Evolutionary conservation across 345 rosid species (phyloP), one percentile per base, ranked within the genome.

Genomic region (Trapa bicornis): DNA sequence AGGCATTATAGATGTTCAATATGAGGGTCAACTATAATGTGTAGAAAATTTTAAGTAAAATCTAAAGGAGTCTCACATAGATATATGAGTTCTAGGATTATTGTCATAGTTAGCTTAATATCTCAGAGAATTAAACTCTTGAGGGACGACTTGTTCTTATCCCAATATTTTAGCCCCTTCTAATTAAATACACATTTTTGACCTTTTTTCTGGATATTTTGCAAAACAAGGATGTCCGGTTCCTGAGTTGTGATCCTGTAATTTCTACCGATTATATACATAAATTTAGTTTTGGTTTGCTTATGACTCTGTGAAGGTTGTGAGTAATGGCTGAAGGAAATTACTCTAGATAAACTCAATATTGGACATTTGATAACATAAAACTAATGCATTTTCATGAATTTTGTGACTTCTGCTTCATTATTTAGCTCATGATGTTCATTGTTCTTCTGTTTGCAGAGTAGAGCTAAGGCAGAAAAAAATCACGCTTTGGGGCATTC

Each of bases 381-480:
- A 54, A 54, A 17, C 16, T 17, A 1, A 22, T 17, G n/a, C 11
- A n/a, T 54, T 54, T 39, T 32, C 14, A 33, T 35, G 1, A n/a
- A 32, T 37, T 66, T 0, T 45, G 9, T 42, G 48, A 16, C 50
- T 35, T 53, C 29, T 48, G 32, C 69, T 50, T 37, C 69, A 48
- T 48, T 42, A 11, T 37, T 16, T 33, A 35, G 15, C 62, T 60
- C 38, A 43, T 60, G 38, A 35, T 32, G 54, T 12, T 39, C 33
- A 16, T 29, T 22, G 3, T 63, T 67, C 37, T 71, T 72, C 47
- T 70, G 65, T 77, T 45, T 69, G 65, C 87, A 94, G 99, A 94
- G 91, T 75, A 94, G 89, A 85, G 86, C 99, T 43, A 94, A 89
- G 85, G 97, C 83, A 13, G 97, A 94, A 78, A 94, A 86, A 84